phyloP scores from a whole-genome alignment of 1,284 basidiomycete species.

The Mycosarcoma mackinlayi region DNA sequence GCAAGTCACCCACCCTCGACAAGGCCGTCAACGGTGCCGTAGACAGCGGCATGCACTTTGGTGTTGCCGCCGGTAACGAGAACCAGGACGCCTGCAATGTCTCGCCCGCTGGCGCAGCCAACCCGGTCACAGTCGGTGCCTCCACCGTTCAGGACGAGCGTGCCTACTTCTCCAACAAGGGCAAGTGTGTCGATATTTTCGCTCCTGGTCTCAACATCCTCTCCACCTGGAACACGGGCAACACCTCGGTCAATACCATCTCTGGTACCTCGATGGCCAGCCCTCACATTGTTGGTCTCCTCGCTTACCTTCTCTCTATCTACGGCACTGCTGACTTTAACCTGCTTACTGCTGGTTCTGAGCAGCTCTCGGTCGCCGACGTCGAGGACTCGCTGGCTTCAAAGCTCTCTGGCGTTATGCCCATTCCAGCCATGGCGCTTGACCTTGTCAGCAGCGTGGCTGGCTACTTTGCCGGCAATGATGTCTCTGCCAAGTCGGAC shows the following conservation, averaged over 20 bases:
- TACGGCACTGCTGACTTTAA: slow-evolving; percentile 67
- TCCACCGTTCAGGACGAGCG: slow-evolving; percentile 75
- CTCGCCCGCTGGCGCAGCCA: slow-evolving; percentile 76
- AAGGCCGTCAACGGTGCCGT: slow-evolving; percentile 87
- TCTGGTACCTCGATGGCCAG: slow-evolving; percentile 76
- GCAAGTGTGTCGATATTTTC: slow-evolving; percentile 82
- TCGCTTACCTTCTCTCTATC: slow-evolving; percentile 75
- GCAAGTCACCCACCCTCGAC: slow-evolving; percentile 89
- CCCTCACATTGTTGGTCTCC: slow-evolving; percentile 71
- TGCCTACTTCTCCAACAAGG: slow-evolving; percentile 79
- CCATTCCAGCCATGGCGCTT: slow-evolving; percentile 55
- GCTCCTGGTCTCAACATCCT: slow-evolving; percentile 82
- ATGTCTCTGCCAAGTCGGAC: slow-evolving; percentile 55
- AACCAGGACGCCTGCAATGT: slow-evolving; percentile 81
- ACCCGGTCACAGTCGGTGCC: slow-evolving; percentile 82
- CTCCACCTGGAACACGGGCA: slow-evolving; percentile 69
- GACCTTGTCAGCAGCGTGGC: slow-evolving; percentile 58
- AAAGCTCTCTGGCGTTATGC: slow-evolving; percentile 58
- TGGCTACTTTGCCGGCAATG: slow-evolving; percentile 49
- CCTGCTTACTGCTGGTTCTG: slow-evolving; percentile 12
- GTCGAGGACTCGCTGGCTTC: slow-evolving; percentile 57
- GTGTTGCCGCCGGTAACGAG: slow-evolving; percentile 77
- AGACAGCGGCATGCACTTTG: slow-evolving; percentile 86
- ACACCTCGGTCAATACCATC: slow-evolving; percentile 75
- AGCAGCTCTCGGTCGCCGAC: slow-evolving; percentile 37